Conservation (phyloP, 1,284 basidiomycete genomes). For the Microbotryum silenes-acaulis region DNA sequence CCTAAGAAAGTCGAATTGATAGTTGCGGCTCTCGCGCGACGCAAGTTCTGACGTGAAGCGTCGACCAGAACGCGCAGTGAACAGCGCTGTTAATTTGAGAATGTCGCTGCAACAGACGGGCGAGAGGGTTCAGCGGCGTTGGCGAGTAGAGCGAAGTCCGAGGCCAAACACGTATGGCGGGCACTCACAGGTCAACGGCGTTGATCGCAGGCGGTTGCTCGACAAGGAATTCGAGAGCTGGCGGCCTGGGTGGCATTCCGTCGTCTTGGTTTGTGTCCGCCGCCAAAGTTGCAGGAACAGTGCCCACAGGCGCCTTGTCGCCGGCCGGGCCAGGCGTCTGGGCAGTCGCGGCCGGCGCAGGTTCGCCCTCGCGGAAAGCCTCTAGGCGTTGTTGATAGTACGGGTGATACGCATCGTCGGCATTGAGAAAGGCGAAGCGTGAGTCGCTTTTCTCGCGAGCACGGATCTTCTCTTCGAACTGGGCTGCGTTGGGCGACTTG, state of each 20-base stretch:
- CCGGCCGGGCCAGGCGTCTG: constrained; percentile 36
- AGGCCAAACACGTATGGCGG: not conserved
- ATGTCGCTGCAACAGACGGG: constrained; percentile 38
- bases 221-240: constrained; percentile 64
- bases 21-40: constrained; percentile 83
- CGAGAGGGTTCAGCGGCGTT: constrained; percentile 15
- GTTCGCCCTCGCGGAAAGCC: constrained; percentile 61
- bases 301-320: constrained; percentile 11
- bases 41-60: constrained; percentile 79
- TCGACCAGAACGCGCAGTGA: constrained; percentile 85
- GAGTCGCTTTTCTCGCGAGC: constrained; percentile 89
- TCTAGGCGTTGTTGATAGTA: constrained; percentile 89
- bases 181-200: constrained; percentile 75
- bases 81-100: constrained; percentile 72
- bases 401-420: constrained; percentile 87
- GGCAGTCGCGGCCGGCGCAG: constrained; percentile 28
- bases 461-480: constrained; percentile 91
- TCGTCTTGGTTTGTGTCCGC: constrained; percentile 40
- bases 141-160: constrained; percentile 9
- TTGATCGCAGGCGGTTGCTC: constrained; percentile 77
- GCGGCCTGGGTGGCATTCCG: constrained; percentile 59
- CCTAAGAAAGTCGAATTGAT: constrained; percentile 95
- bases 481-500: constrained; percentile 74
- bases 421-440: constrained; percentile 91
- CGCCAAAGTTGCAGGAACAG: not conserved